Base-by-base conservation (phyloP, 345 rosid genomes). In the Angophora floribunda region DNA sequence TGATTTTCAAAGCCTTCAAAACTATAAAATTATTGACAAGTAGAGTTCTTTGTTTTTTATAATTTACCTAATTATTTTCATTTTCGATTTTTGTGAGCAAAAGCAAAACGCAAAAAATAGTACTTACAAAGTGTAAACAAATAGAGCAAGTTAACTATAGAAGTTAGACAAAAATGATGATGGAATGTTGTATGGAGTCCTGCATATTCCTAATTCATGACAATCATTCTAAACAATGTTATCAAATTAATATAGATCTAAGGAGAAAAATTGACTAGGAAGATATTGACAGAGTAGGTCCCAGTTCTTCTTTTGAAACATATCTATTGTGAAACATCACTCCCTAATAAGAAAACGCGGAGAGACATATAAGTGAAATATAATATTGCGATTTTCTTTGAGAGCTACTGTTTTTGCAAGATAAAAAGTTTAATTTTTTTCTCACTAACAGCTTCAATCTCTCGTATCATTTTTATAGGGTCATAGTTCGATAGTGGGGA, bases 311-410 rank as follows among this genome's bases (percentile, higher is more conserved):
- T 50, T 50, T 50, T 11, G 51, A 50, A 17, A 52, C 22, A 52
- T 17, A 52, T 52, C 22, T 52, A 16, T 17, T 6, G 9, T 2
- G 55, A 52, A 52, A 52, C 21, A 6, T 52, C 8, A 52, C 7
- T 19, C 21, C 0, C 4, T 24, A 24, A 22, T 26, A 55, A 9
- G 4, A 15, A 52, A 14, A 52, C 19, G 6, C 21, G 6, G 6
- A 49, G 8, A 1, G 4, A 52, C 17, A 52, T 17, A 3, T 52
- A 52, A 52, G 63, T 4, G 28, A 0, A 57, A 9, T 8, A 24
- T 17, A 22, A 0, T 57, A 4, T 7, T 0, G 61, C 7, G 28
- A 22, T 55, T 21, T 22, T 7, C 50, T 49, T 4, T 51, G 52
- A 14, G 15, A 15, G 49, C 50, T 49, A 49, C 50, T 8, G 50